phyloP scores from a whole-genome alignment of 1,284 basidiomycete genomes.

The Kwoniella shivajii region DNA sequence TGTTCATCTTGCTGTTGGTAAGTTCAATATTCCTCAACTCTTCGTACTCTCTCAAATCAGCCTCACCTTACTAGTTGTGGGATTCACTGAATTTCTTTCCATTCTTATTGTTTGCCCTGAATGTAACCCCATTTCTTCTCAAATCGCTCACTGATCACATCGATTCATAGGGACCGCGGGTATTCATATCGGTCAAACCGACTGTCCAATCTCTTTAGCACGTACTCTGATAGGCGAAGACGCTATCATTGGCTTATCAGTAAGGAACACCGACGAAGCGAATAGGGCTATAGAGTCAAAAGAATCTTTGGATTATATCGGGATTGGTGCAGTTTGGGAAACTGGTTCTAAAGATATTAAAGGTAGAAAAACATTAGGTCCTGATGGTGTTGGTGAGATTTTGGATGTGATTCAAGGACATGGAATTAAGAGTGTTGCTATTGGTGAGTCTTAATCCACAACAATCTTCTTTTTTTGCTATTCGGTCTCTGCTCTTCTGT shows the following conservation, averaged over 20 bases:
- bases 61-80: too few species aligned
- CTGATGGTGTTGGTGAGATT: slow-evolving; percentile 65
- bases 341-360: slow-evolving; percentile 72
- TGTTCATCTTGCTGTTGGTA: slow-evolving; percentile 72
- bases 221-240: slow-evolving; percentile 69
- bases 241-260: slow-evolving; percentile 79
- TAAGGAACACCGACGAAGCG: slow-evolving; percentile 70
- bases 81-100: not conserved
- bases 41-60: too few species aligned
- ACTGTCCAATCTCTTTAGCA: slow-evolving; percentile 75
- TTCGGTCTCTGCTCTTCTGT: too few species aligned
- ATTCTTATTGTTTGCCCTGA: not conserved
- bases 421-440: slow-evolving; percentile 71
- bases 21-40: slow-evolving; percentile 7
- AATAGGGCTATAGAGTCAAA: slow-evolving; percentile 54
- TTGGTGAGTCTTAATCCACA: slow-evolving; percentile 62
- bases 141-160: not conserved
- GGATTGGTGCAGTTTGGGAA: slow-evolving; percentile 77
- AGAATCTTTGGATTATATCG: slow-evolving; percentile 76
- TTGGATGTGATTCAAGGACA: slow-evolving; percentile 67
- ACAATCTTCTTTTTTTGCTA: too few species aligned
- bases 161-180: slow-evolving; percentile 65
- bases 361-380: slow-evolving; percentile 62
- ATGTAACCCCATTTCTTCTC: too few species aligned
- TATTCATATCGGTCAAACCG: slow-evolving; percentile 88